Base-by-base conservation (phyloP, 345 rosid genomes). In the Geranium rotundifolium region DNA sequence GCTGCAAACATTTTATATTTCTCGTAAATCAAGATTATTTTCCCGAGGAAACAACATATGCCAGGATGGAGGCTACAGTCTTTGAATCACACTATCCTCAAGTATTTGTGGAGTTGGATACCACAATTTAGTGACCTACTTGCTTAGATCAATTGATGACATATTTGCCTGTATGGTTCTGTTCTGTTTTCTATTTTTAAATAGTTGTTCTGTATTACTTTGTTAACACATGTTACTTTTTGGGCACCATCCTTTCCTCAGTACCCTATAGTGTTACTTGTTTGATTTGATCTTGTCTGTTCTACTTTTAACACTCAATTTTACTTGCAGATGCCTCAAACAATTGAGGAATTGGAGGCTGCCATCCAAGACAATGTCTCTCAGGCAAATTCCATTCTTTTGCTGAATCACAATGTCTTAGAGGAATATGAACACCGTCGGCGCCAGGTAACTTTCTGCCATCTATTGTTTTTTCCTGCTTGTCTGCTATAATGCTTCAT, bases 281-380 rank as follows among this genome's bases (percentile, higher is more conserved):
- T 58, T 58, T 23, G 27, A 23, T 58, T 20, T 17, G 31, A 14
- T 58, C n/a, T 58, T 29, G 17, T 34, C 23, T 29, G n/a, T 54
- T 54, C 18, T 17, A 30, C 31, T 16, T 49, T 4, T 30, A 17
- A 23, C 17, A 57, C 55, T 13, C 14, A 37, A 15, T 19, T 69
- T 56, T 19, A 46, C 49, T 49, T 67, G 63, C 75, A 82, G 80
- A 84, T 87, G 90, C 88, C 90, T 60, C 76, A 83, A 34, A 89
- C 96, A 15, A 68, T 92, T 49, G 98, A 89, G 81, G 96, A 92
- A 69, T 63, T 92, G 75, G 86, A 87, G 72, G 98, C 96, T 57
- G 93, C 93, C 16, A 89, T 89, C 63, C 87, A 87, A 73, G 98
- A 89, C 70, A 81, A 73, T 64, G 64, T 79, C 29, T 76, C 91